phyloP scores from a whole-genome alignment of 768 basidiomycete genomes.

The Pleurotus salmoneostramineus region DNA sequence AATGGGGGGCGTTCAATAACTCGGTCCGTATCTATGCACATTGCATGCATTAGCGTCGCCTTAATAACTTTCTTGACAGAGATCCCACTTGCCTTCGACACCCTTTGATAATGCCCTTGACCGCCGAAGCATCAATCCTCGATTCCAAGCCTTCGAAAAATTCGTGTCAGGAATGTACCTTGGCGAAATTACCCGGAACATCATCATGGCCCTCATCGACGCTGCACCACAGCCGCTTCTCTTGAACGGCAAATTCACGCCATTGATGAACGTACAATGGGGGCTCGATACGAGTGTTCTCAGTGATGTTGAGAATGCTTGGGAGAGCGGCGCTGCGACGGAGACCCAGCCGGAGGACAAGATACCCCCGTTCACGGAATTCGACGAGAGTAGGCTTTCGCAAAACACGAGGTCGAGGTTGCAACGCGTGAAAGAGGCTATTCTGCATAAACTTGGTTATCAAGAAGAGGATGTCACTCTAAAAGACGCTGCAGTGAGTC shows the following conservation, averaged over 20 bases:
- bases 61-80: conserved; percentile 33
- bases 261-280: conserved; percentile 81
- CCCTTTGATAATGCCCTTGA: conserved; percentile 91
- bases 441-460: conserved; percentile 63
- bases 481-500: conserved; percentile 51
- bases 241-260: conserved; percentile 76
- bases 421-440: conserved; percentile 52
- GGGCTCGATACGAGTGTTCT: conserved; percentile 94
- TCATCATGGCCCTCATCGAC: conserved; percentile 80
- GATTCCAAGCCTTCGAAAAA: conserved; percentile 94
- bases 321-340: conserved; percentile 42
- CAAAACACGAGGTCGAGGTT: conserved; percentile 32
- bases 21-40: conserved; percentile 43
- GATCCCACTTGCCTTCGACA: conserved; percentile 80
- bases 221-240: conserved; percentile 67
- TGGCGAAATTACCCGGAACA: conserved; percentile 87
- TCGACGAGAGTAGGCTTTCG: conserved; percentile 27
- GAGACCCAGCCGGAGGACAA: conserved; percentile 35
- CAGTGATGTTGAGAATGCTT: conserved; percentile 77
- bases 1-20: conserved; percentile 99
- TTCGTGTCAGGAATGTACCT: conserved; percentile 99
- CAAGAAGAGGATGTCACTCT: conserved; percentile 49
- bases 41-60: conserved; percentile 3
- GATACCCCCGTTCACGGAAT: conserved; percentile 32
- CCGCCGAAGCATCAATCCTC: conserved; percentile 91